phyloP scores from a whole-genome alignment of 495 filamentous ascomycete genomes.

The Ascobolus immersus region DNA sequence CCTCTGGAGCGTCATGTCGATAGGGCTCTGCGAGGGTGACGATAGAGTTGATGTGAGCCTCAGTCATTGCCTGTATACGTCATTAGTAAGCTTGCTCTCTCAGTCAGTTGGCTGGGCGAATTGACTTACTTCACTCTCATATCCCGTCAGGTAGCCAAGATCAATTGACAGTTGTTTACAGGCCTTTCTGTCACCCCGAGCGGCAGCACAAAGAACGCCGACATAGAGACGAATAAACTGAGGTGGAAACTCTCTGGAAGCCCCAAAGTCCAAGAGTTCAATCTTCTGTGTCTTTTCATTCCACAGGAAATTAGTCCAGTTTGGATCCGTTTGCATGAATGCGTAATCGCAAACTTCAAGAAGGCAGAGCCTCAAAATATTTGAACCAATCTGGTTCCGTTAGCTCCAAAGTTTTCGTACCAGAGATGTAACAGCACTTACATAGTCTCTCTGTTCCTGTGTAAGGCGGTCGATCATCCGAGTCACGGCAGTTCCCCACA shows the following conservation, averaged over 20 bases:
- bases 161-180: slow-evolving; percentile 47
- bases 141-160: slow-evolving; percentile 78
- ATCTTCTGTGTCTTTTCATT: slow-evolving; percentile 45
- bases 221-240: slow-evolving; percentile 61
- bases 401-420: too few relatives aligned
- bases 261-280: slow-evolving; percentile 89
- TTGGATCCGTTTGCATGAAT: slow-evolving; percentile 98
- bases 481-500: slow-evolving; percentile 70
- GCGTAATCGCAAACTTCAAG: slow-evolving; percentile 78
- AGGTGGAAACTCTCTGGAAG: slow-evolving; percentile 58
- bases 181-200: slow-evolving; percentile 33
- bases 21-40: slow-evolving; percentile 85
- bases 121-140: too few relatives aligned
- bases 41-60: slow-evolving; percentile 63
- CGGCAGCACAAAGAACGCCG: slow-evolving; percentile 48
- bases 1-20: slow-evolving; percentile 39
- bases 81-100: too few relatives aligned
- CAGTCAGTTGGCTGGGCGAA: too few relatives aligned
- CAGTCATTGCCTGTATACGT: slow-evolving; percentile 53
- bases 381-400: slow-evolving; percentile 75
- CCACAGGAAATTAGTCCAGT: slow-evolving; percentile 99
- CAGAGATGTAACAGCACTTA: too few relatives aligned
- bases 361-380: slow-evolving; percentile 76
- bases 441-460: slow-evolving; percentile 70
- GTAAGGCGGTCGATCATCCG: slow-evolving; percentile 40